Evolutionary conservation across 768 basidiomycete genomes (phyloP), one percentile per base, ranked within the genome.

Genomic region (Gyrodon lividus): DNA sequence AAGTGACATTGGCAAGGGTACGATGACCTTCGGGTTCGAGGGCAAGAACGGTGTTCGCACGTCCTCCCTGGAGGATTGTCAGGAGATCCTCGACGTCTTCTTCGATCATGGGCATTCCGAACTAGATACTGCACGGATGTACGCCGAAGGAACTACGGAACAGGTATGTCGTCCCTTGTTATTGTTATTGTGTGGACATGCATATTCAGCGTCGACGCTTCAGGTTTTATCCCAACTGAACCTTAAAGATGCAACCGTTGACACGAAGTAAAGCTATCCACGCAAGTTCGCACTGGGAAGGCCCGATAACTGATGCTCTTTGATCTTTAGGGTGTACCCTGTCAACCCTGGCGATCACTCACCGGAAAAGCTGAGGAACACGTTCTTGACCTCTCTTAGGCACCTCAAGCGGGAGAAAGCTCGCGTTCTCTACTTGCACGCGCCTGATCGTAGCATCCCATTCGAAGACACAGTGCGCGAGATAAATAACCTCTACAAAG

Each of bases 361-460:
- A 0, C 72, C 79, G 0, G 64, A 57, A 22, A 64, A 60, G 19
- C 59, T 84, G 6, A 70, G 79, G 19, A 72, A 71, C 39, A 68
- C 72, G n/a, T 74, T 85, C 44, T 50, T 72, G 16, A 64, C 55
- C 5, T 85, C 83, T 1, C 66, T 83, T 35, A 64, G 73, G 33
- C 65, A 65, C 10, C 68, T 84, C 16, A 70, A 74, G 28, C 69
- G 72, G 5, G 64, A 76, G 64, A 83, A 72, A 50, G 73, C 70
- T 17, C 72, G 77, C 5, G 75, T 77, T 16, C 73, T 80, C 65
- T 85, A 84, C 54, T 68, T 86, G 26, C 84, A 86, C 52, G 78
- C 74, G 10, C 84, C 84, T 1, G 83, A 86, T 59, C 73, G 79
- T 22, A 75, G 70, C 13, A 77, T 81, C 3, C 77, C 82, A 0